These are phyloP conservation scores for Pelagomonas calceolata DNA, from an alignment of 108 stramenopile genomes.

Conservation along the genomic window DNA sequence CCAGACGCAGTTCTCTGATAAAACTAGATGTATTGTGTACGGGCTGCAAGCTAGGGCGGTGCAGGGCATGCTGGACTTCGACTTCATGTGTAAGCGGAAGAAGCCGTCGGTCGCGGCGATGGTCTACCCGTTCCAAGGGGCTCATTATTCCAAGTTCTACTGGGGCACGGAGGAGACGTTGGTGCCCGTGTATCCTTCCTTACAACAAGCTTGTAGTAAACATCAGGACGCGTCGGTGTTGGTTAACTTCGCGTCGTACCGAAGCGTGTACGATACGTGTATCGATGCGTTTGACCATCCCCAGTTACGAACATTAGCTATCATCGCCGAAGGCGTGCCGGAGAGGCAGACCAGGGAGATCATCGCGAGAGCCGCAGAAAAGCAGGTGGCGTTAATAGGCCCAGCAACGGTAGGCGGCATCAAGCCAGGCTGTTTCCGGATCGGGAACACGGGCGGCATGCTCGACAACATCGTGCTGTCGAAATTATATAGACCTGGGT, in stretches of 20 bases:
- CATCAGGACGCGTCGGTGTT: constrained; percentile 61
- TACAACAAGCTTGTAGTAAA: constrained; percentile 56
- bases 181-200: constrained; percentile 62
- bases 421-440: constrained; percentile 79
- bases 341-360: constrained; percentile 67
- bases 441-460: constrained; percentile 90
- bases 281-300: constrained; percentile 57
- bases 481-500: constrained; percentile 67
- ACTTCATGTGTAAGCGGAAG: constrained; percentile 76
- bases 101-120: constrained; percentile 67
- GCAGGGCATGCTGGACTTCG: constrained; percentile 85
- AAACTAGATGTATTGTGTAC: constrained; percentile 64
- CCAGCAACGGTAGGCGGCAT: constrained; percentile 86
- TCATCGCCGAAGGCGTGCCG: constrained; percentile 87
- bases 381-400: constrained; percentile 72
- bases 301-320: constrained; percentile 72
- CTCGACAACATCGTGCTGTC: constrained; percentile 79
- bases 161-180: constrained; percentile 76
- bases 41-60: constrained; percentile 66
- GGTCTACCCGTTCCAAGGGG: constrained; percentile 65
- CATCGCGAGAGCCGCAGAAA: constrained; percentile 52
- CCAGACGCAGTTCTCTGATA: constrained; percentile 50
- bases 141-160: constrained; percentile 78
- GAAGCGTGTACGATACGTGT: constrained; percentile 60
- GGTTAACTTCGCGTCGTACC: constrained; percentile 80